phyloP scores from a whole-genome alignment of 1,284 basidiomycete genomes.

The Rhodotorula sp. region DNA sequence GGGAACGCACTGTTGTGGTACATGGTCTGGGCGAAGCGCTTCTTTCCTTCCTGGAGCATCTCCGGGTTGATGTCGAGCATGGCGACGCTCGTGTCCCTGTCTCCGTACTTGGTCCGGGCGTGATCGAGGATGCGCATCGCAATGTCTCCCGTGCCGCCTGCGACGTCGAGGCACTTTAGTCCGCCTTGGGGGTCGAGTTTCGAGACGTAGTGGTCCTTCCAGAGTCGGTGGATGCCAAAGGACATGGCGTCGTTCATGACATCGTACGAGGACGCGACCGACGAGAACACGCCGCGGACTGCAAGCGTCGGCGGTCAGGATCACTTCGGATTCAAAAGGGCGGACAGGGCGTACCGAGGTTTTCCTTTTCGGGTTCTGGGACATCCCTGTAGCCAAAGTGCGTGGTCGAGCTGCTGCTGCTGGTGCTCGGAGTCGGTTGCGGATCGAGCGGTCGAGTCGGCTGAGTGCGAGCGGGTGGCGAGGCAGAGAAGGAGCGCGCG shows the following conservation, averaged over 20 bases:
- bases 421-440: not conserved
- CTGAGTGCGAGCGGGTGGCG: not conserved
- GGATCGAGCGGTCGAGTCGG: conserved; percentile 32
- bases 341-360: conserved; percentile 50
- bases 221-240: conserved; percentile 89
- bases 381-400: conserved; percentile 55
- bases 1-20: conserved; percentile 82
- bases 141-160: conserved; percentile 97
- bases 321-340: not conserved
- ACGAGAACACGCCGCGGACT: conserved; percentile 91
- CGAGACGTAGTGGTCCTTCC: conserved; percentile 93
- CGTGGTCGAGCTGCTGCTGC: conserved; percentile 39
- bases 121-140: conserved; percentile 90
- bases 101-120: conserved; percentile 82
- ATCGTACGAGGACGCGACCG: conserved; percentile 94
- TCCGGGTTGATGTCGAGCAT: conserved; percentile 93
- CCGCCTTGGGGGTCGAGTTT: conserved; percentile 68
- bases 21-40: conserved; percentile 89
- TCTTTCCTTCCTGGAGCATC: conserved; percentile 92
- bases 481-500: conserved; percentile 1
- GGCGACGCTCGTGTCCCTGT: conserved; percentile 83
- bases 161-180: conserved; percentile 82
- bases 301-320: not conserved
- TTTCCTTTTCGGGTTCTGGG: conserved; percentile 54
- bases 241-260: conserved; percentile 93